Evolutionary conservation across 768 basidiomycete species (phyloP), one percentile per base, ranked within the genome.

Genomic region (Tubosaeta sp.): DNA sequence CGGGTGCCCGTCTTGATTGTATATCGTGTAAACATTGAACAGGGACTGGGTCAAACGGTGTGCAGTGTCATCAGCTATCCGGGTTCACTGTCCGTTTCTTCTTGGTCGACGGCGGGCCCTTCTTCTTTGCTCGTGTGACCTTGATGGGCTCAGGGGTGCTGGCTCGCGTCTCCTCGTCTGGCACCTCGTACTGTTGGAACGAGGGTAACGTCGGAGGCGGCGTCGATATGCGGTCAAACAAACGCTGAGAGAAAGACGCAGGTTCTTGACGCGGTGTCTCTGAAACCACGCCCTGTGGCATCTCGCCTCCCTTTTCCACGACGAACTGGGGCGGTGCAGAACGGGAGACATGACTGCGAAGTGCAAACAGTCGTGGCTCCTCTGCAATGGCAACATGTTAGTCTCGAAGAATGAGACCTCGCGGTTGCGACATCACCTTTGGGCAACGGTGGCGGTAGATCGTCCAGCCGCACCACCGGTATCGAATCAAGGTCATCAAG

Each of bases 391-490:
- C 71, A 70, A 62, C 44, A 49, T n/a, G 54, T 60, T 27, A 79
- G 67, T 36, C 41, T 18, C 39, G 44, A n/a, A 16, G 19, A 8
- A 24, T n/a, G 24, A 24, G 29, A 29, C 24, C 0, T 13, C 13
- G 6, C n/a, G 9, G 19, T n/a, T 22, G 8, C 10, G 4, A 44
- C 31, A 7, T 49, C 46, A 69, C 71, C 67, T 70, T 68, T 70
- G 40, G 60, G 57, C 16, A 70, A 47, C 1, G 69, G 70, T n/a
- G 83, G 69, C 2, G 80, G 84, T 68, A 89, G 77, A 51, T 78
- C 83, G 36, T 95, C 90, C 41, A 98, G 70, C 53, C 75, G 80
- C 27, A 97, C 90, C 21, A 99, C 82, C 1, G 95, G 94, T 68
- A 98, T 97, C 9, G 85, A 81, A 59, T 96, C 93, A n/a, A 96